phyloP scores from a whole-genome alignment of 176 grass and related monocot genomes.

The Guadua angustifolia region DNA sequence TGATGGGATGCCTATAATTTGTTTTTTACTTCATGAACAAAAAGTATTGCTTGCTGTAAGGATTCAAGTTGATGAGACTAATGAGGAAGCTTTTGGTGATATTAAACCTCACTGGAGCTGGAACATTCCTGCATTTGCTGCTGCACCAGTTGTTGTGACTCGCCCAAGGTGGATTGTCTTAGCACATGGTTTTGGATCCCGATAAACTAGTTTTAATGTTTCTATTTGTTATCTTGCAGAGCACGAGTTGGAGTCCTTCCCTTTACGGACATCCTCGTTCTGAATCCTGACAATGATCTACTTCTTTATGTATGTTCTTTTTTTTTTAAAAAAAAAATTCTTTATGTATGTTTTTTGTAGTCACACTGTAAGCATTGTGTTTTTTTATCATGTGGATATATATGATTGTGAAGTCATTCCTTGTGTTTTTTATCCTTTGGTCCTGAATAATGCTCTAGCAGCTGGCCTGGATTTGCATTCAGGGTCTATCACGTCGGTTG shows the following conservation, averaged over 20 bases:
- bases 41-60: slow-evolving; percentile 80
- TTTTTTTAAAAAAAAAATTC: not conserved
- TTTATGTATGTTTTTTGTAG: slow-evolving; percentile 52
- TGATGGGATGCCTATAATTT: slow-evolving; percentile 79
- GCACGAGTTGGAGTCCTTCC: slow-evolving; percentile 66
- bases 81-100: slow-evolving; percentile 61
- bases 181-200: slow-evolving; percentile 43
- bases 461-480: slow-evolving; percentile 1
- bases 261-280: slow-evolving; percentile 79
- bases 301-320: slow-evolving; percentile 82
- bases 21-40: slow-evolving; percentile 82
- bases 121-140: slow-evolving; percentile 88
- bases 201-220: slow-evolving; percentile 30
- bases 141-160: slow-evolving; percentile 74
- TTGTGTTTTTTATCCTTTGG: not conserved
- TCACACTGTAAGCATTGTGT: slow-evolving; percentile 9
- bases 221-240: slow-evolving; percentile 59
- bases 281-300: slow-evolving; percentile 76
- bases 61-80: slow-evolving; percentile 66
- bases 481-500: not conserved
- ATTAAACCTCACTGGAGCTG: slow-evolving; percentile 82
- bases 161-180: slow-evolving; percentile 82
- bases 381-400: slow-evolving; percentile 30
- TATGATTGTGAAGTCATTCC: slow-evolving; percentile 28
- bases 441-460: slow-evolving; percentile 14